Conservation (phyloP, 768 basidiomycete species). For the Dacryopinax spathularia region DNA sequence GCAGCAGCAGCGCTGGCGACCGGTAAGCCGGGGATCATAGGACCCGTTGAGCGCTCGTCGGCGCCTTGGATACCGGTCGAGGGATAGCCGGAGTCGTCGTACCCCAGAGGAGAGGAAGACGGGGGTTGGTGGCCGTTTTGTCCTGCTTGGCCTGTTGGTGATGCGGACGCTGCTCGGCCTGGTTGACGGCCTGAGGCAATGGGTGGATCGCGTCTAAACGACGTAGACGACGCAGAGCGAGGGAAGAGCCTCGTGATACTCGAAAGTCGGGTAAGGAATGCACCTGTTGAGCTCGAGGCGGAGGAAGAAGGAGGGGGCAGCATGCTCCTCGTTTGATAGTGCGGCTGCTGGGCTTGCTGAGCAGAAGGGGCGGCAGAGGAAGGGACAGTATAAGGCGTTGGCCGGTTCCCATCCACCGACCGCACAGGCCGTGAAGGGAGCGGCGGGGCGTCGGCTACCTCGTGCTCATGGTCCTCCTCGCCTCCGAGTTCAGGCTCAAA, state of each 20-base stretch:
- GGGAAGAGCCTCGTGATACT: not conserved
- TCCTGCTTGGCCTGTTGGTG: not conserved
- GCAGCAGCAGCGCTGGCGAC: not conserved
- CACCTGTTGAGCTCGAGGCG: not conserved
- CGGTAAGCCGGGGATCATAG: not conserved
- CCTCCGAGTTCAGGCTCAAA: not conserved
- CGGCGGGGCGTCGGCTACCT: not conserved
- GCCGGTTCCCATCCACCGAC: not conserved
- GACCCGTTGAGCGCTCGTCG: not conserved
- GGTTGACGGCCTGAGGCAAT: not conserved
- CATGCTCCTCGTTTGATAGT: not conserved
- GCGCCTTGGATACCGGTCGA: no score
- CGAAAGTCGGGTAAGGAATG: not conserved
- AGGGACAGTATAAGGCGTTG: not conserved
- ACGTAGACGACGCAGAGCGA: not conserved
- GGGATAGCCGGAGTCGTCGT: no score
- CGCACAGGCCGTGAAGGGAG: not conserved
- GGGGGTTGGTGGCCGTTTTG: not conserved
- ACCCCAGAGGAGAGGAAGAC: no score
- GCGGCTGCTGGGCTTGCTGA: not conserved
- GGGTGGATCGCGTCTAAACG: not conserved
- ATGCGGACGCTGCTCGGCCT: not conserved
- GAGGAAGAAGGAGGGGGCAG: not conserved
- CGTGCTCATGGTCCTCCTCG: no score
- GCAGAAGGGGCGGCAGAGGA: not conserved